A percentile compares a stretch with the other conserved stretches of the same genome.
Evolutionary conservation across 2,329 filamentous ascomycete genomes (phyloP).

Genomic region (Cladosporium sp.): DNA sequence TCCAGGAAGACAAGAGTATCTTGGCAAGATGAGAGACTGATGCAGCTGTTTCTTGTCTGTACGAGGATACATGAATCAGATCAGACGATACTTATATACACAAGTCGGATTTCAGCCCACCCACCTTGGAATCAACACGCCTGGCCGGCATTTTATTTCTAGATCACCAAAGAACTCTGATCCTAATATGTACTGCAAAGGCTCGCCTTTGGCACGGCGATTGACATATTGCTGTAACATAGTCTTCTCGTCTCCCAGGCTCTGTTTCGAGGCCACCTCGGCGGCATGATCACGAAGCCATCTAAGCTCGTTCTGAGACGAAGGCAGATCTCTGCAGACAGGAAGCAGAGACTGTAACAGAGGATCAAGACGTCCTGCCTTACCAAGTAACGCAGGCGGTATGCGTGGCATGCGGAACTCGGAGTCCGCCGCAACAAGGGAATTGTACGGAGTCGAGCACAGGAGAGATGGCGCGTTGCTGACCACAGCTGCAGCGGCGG

Average conservation of each 20-base stretch:
- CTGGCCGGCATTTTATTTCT: conserved; percentile 69
- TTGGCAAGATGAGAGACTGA: conserved; percentile 33
- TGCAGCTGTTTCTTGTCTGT: conserved; percentile 46
- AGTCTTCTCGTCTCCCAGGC: neutral
- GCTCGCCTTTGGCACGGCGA: conserved; percentile 59
- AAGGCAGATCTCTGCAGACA: conserved; percentile 58
- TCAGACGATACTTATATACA: neutral
- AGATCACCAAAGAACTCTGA: conserved; percentile 82
- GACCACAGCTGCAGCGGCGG: neutral
- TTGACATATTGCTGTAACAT: conserved; percentile 16
- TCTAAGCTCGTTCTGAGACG: conserved; percentile 64
- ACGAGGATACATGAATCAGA: conserved; percentile 7
- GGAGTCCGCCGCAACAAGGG: conserved; percentile 9
- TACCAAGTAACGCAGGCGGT: conserved; percentile 22
- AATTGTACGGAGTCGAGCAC: neutral
- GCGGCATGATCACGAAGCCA: conserved; percentile 63
- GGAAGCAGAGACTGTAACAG: conserved; percentile 59
- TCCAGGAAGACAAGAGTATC: conserved; percentile 21
- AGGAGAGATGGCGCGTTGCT: neutral
- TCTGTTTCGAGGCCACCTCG: conserved; percentile 13
- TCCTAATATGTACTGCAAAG: conserved; percentile 85
- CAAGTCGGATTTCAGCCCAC: conserved; percentile 17
- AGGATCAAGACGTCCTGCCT: conserved; percentile 22
- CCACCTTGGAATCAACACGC: conserved; percentile 80
- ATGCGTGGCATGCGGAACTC: conserved; percentile 29